These are phyloP conservation scores for Lecanicillium sp. DNA, from an alignment of 2,329 filamentous ascomycete genomes.

Conservation along the genomic window DNA sequence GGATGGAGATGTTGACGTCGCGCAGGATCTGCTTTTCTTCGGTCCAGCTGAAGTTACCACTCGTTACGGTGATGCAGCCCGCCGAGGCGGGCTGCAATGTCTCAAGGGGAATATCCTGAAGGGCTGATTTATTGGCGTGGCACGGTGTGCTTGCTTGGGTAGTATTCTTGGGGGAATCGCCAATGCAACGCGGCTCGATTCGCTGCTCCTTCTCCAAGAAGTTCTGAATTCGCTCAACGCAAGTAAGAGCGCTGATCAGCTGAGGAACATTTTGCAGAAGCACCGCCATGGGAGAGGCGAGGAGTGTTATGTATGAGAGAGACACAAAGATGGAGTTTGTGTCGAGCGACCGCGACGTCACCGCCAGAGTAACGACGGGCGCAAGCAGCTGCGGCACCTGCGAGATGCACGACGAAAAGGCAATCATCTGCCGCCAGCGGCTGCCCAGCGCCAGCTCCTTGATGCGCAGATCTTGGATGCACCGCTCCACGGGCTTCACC, in stretches of 20 bases:
- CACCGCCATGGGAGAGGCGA: conserved; percentile 20
- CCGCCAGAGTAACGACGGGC: conserved; percentile 28
- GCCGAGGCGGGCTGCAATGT: not conserved
- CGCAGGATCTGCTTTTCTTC: conserved; percentile 22
- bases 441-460: conserved; percentile 17
- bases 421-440: conserved; percentile 14
- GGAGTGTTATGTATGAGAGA: conserved; percentile 23
- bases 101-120: not conserved
- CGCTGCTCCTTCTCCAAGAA: not conserved
- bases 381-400: conserved; percentile 30
- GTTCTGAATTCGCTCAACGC: not conserved
- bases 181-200: not conserved
- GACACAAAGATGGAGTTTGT: conserved; percentile 18
- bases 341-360: conserved; percentile 23
- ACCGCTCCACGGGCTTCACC: not conserved
- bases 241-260: not conserved
- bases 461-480: conserved; percentile 15
- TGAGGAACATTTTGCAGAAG: conserved; percentile 19
- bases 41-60: conserved; percentile 29
- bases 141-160: no score
- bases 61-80: conserved; percentile 1
- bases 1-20: conserved; percentile 28
- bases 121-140: not conserved
- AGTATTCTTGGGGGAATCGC: not conserved
- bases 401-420: conserved; percentile 17